phyloP scores from a whole-genome alignment of 805 yeast species.

The Candida lessepsii region DNA sequence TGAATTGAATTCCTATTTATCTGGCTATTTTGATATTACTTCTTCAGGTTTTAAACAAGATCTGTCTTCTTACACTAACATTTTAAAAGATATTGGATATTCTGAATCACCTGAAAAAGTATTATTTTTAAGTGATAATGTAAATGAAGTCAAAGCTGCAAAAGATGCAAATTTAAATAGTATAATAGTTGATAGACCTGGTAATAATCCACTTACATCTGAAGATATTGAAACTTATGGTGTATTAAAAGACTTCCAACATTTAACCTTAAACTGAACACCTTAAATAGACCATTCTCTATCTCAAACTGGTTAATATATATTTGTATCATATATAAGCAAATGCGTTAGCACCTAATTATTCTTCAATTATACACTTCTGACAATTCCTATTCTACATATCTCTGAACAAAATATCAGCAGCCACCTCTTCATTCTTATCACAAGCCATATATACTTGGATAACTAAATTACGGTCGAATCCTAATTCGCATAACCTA shows the following conservation, averaged over 20 bases:
- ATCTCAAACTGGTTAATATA: not conserved
- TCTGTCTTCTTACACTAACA: constrained; percentile 54
- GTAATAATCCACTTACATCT: constrained; percentile 55
- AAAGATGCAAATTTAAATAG: constrained; percentile 58
- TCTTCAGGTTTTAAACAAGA: constrained; percentile 76
- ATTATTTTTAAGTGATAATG: constrained; percentile 78
- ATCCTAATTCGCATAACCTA: constrained; percentile 89
- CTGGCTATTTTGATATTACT: constrained; percentile 81
- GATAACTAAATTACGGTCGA: constrained; percentile 80
- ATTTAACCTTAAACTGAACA: too few species aligned
- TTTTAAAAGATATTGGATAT: constrained; percentile 43
- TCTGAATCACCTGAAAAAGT: constrained; percentile 32
- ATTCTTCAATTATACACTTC: not conserved
- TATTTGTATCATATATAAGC: constrained; percentile 2
- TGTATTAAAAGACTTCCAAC: constrained; percentile 18
- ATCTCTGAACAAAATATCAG: constrained; percentile 75
- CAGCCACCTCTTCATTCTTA: constrained; percentile 94
- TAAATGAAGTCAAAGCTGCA: constrained; percentile 76
- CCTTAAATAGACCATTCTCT: too few species aligned
- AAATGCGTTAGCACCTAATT: too few species aligned
- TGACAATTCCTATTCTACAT: constrained; percentile 18
- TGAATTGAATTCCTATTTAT: constrained; percentile 53
- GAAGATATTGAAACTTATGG: constrained; percentile 27
- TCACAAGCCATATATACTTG: constrained; percentile 98
- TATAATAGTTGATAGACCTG: constrained; percentile 66